Percentiles rank a stretch among this genome's conserved stretches.
phyloP scores from a whole-genome alignment of 1,284 basidiomycete genomes.

The Tilletiopsis washingtonensis region DNA sequence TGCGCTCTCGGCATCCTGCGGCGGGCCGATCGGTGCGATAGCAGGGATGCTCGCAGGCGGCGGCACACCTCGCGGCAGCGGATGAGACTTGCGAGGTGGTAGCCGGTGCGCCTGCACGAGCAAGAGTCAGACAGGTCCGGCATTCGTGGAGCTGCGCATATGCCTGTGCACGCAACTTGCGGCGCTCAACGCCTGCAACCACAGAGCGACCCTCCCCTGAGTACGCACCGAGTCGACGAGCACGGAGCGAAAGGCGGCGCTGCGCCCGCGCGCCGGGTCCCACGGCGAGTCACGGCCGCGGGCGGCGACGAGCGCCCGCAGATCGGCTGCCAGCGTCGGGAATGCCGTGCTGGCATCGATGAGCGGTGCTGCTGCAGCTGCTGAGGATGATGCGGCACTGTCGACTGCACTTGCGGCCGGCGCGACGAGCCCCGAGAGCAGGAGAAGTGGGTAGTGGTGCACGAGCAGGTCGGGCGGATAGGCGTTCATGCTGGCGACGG shows the following conservation, averaged over 20 bases:
- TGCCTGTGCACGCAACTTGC: too few species aligned
- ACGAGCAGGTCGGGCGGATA: conserved; percentile 36
- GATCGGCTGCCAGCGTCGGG: conserved; percentile 13
- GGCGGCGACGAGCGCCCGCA: conserved; percentile 23
- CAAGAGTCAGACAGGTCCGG: too few species aligned
- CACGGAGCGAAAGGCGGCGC: conserved; percentile 32
- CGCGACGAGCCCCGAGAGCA: conserved; percentile 26
- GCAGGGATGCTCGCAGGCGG: too few species aligned
- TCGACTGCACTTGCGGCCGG: background rate
- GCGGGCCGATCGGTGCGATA: background rate
- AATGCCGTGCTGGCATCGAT: conserved; percentile 1
- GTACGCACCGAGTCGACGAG: conserved; percentile 14
- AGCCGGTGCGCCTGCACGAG: conserved; percentile 60
- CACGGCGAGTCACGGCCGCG: conserved; percentile 22
- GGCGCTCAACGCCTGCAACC: too few species aligned
- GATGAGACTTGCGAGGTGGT: conserved; percentile 70
- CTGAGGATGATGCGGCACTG: background rate
- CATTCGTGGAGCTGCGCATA: too few species aligned
- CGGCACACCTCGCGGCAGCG: conserved; percentile 47
- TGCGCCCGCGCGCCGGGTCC: conserved; percentile 23
- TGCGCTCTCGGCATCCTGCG: conserved; percentile 1
- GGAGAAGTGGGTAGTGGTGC: conserved; percentile 40
- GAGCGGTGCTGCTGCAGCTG: background rate
- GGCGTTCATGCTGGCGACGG: conserved; percentile 26
- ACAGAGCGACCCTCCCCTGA: background rate